Percentiles rank a stretch among this genome's conserved stretches.
Conservation (phyloP, 176 grass and related monocot genomes). For the Thinopyrum elongatum region DNA sequence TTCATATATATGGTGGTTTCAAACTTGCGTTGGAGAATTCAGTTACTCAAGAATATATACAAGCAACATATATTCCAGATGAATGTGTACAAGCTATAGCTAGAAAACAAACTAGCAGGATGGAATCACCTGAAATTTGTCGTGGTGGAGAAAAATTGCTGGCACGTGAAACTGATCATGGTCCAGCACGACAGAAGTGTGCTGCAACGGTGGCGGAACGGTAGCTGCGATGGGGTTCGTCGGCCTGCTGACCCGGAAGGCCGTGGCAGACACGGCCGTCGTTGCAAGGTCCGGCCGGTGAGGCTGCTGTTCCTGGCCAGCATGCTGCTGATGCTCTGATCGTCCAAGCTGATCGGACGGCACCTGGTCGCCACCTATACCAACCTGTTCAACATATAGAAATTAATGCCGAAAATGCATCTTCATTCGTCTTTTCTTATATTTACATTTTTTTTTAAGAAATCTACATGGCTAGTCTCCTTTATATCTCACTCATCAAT, state of each 20-base stretch:
- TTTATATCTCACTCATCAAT: not conserved
- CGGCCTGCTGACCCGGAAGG: constrained; percentile 65
- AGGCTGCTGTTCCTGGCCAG: constrained; percentile 35
- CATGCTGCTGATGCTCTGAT: constrained; percentile 44
- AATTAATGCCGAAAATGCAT: not conserved
- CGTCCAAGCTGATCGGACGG: constrained; percentile 51
- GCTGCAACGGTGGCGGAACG: constrained; percentile 58
- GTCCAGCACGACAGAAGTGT: constrained; percentile 60
- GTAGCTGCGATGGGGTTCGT: constrained; percentile 62
- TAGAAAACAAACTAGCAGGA: not conserved
- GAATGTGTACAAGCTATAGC: not conserved
- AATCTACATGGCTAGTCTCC: not conserved
- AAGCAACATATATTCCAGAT: not conserved
- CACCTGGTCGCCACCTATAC: constrained; percentile 69
- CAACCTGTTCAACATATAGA: constrained; percentile 44
- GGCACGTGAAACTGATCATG: constrained; percentile 76
- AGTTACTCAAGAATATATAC: not conserved
- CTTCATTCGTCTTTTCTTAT: not conserved
- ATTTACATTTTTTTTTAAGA: not conserved
- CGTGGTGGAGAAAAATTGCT: constrained; percentile 68
- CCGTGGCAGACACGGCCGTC: constrained; percentile 28
- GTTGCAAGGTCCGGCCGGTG: constrained; percentile 39
- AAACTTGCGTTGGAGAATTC: not conserved
- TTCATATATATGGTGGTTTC: not conserved
- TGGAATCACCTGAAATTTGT: constrained; percentile 76